These are phyloP conservation scores for Mycena chlorophos DNA, from an alignment of 768 basidiomycete genomes.

Conservation along the genomic window DNA sequence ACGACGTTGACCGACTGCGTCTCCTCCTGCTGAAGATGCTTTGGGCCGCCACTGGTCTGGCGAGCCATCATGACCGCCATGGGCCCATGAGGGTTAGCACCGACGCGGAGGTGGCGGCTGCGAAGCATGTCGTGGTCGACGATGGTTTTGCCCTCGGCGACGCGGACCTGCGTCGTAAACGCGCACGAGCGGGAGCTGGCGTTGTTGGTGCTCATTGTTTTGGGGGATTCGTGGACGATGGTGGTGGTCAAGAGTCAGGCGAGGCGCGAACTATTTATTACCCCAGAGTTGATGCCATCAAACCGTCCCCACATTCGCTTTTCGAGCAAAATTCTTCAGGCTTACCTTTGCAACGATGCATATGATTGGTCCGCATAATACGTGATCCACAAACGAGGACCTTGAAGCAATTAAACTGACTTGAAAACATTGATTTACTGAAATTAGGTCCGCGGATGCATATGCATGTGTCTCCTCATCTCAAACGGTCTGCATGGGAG, in stretches of 20 bases:
- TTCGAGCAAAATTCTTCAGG: background rate
- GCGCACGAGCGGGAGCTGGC: slow-evolving; percentile 1
- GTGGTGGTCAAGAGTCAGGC: background rate
- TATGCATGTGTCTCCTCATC: background rate
- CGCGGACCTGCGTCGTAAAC: slow-evolving; percentile 13
- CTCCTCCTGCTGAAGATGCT: background rate
- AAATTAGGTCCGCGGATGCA: no score
- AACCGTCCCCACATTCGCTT: background rate
- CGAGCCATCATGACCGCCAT: background rate
- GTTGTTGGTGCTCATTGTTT: slow-evolving; percentile 4
- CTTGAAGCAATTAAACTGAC: no score
- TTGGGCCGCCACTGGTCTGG: background rate
- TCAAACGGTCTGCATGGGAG: background rate
- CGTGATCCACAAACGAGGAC: no score
- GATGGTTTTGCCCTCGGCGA: slow-evolving; percentile 1
- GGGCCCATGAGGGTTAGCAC: slow-evolving; percentile 16
- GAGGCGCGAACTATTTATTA: background rate
- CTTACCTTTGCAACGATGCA: background rate
- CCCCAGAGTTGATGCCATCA: background rate
- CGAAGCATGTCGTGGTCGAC: slow-evolving; percentile 12
- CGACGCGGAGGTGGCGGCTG: slow-evolving; percentile 11
- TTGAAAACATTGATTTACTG: background rate
- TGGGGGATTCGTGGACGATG: no score
- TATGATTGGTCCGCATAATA: background rate
- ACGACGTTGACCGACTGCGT: background rate